Evolutionary conservation across 2,329 filamentous ascomycete genomes (phyloP), one percentile per base, ranked within the genome.

Genomic region (Setomelanomma holmii): DNA sequence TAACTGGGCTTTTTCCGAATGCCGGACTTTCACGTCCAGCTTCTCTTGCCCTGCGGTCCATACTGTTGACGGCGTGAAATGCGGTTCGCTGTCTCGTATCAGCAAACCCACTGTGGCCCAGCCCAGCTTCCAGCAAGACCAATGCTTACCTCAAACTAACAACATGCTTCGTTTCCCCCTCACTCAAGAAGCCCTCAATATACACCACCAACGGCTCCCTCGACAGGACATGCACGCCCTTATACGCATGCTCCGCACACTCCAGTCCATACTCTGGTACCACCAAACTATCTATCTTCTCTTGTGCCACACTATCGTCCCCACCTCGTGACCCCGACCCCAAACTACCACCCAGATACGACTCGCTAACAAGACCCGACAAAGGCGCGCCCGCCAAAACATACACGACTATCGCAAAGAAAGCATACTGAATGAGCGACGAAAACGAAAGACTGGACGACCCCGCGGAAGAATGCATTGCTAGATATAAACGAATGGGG

Each of bases 161-260:
- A 23, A 86, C 68, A 60, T 83, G 77, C n/a, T 76, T 68, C 11
- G 77, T 76, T 66, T 86, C 84, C 1, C 68, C 59, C 1, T 62
- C 62, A 14, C 74, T 79, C 30, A 86, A 54, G 64, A 86, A 86
- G 30, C 77, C 74, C 63, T 84, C 81, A 40, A 87, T 79, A 66
- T 86, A 86, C 14, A 86, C 75, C 5, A 87, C 75, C 54, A 87
- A 67, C 2, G 84, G 84, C 39, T 80, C 77, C 14, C 78, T 72
- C 16, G 77, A 80, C 45, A 86, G 75, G 4, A 87, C 72, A 59
- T 83, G 80, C 1, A 81, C 64, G 2, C 63, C 58, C 30, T 64
- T 63, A 49, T 76, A 78, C 4, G 54, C 53, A 64, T 79, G 75
- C 30, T 64, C 56, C 5, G 58, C 52, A 60, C 79, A 82, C 33